phyloP scores from a whole-genome alignment of 2,329 filamentous ascomycete genomes.

The Aspergillus alliaceus region DNA sequence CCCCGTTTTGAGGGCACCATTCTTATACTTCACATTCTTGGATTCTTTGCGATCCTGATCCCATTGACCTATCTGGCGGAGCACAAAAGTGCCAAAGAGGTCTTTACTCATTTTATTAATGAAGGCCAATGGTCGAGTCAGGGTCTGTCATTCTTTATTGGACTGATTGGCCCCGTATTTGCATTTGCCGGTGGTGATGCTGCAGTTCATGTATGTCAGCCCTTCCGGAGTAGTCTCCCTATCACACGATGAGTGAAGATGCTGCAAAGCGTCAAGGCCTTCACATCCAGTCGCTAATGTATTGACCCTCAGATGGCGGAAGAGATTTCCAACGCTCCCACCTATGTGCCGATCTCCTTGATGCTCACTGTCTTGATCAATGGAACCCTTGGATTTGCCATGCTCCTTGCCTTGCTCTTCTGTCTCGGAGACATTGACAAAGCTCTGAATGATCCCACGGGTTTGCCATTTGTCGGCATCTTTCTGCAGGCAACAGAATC shows the following conservation, averaged over 20 bases:
- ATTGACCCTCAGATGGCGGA: constrained; percentile 44
- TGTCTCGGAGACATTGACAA: constrained; percentile 35
- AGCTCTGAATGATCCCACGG: constrained; percentile 26
- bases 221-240: too few relatives aligned
- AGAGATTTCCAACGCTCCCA: constrained; percentile 39
- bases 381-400: constrained; percentile 35
- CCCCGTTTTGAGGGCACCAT: constrained; percentile 51
- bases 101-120: constrained; percentile 53
- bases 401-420: constrained; percentile 40
- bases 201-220: constrained; percentile 39
- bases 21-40: constrained; percentile 51
- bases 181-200: constrained; percentile 39
- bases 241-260: too few relatives aligned
- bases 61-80: constrained; percentile 46
- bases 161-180: constrained; percentile 35
- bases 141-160: constrained; percentile 41
- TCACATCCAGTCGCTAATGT: too few relatives aligned
- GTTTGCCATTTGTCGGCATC: constrained; percentile 37
- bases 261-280: too few relatives aligned
- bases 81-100: constrained; percentile 40
- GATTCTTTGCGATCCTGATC: constrained; percentile 54
- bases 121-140: constrained; percentile 45
- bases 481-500: constrained; percentile 32
- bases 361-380: constrained; percentile 38
- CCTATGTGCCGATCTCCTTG: constrained; percentile 37